phyloP scores from a whole-genome alignment of 352 stramenopile genomes.

The Pythium aquatile region DNA sequence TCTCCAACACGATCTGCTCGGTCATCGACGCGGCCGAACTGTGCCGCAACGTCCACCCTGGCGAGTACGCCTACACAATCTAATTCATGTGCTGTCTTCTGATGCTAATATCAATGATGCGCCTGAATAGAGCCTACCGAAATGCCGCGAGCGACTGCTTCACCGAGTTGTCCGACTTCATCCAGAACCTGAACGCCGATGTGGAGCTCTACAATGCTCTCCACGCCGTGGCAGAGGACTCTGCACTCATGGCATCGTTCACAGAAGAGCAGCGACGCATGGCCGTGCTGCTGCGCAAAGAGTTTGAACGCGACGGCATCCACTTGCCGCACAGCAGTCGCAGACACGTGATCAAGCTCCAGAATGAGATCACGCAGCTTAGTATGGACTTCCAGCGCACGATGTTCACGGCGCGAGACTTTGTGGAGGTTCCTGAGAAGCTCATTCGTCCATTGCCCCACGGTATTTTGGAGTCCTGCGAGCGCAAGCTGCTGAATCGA shows the following conservation, averaged over 20 bases:
- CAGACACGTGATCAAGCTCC: conserved; percentile 79
- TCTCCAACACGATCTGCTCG: conserved; percentile 94
- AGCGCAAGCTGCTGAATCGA: conserved; percentile 65
- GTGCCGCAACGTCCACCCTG: conserved; percentile 91
- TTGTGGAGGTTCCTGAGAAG: conserved; percentile 40
- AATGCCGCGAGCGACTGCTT: conserved; percentile 87
- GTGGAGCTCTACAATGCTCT: conserved; percentile 89
- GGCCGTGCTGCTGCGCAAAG: conserved; percentile 81
- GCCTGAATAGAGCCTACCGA: conserved; percentile 58
- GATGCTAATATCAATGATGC: background rate
- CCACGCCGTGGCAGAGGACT: conserved; percentile 58
- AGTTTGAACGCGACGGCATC: conserved; percentile 96
- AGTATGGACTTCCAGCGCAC: conserved; percentile 90
- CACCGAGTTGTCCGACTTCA: conserved; percentile 91
- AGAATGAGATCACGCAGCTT: conserved; percentile 85
- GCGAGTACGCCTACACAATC: conserved; percentile 47
- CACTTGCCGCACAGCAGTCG: conserved; percentile 81
- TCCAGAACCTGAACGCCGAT: conserved; percentile 94
- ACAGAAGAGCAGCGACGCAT: conserved; percentile 91
- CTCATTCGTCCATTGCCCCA: conserved; percentile 48
- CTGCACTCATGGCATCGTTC: conserved; percentile 50
- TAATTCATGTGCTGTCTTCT: background rate
- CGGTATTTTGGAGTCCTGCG: conserved; percentile 51
- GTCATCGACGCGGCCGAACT: conserved; percentile 96
- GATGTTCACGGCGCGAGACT: conserved; percentile 65